Evolutionary conservation across 2,329 filamentous ascomycete species (phyloP), one percentile per base, ranked within the genome.

Genomic region (Xylaria digitata): DNA sequence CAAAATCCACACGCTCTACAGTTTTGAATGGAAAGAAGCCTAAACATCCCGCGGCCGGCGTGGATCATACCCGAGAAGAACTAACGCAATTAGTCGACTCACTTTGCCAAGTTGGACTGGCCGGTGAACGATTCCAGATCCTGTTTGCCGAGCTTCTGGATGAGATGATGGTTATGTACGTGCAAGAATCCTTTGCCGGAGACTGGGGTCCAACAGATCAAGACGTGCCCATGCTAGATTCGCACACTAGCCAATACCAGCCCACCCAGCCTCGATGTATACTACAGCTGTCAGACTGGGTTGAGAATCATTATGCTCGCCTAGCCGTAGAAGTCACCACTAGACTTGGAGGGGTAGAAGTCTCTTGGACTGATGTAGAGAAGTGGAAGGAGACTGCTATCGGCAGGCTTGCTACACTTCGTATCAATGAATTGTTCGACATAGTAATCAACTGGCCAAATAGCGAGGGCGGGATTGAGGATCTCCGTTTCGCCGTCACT

Each of bases 361-460:
- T 89, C 30, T 82, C 83, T 6, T 84, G 85, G 78, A 78, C 80
- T 17, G 85, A 92, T 66, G 82, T 91, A 48, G 85, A 89, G 70
- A 87, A 87, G 68, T 93, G 90, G 86, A 90, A 90, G 75, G 87
- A 91, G 46, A 89, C 91, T 72, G 90, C 90, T 17, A 78, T 92
- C 50, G 87, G 86, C 2, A 86, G 90, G 50, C 83, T 95, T 17
- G 92, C 91, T 2, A 85, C 87, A 19, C 82, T 92, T 54, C 86
- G 92, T 49, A 92, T 91, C 52, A 83, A 86, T 7, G 89, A 93
- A 74, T 82, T 96, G 9, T 95, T 94, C 73, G 91, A 94, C 74
- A 94, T 95, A 74, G 89, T 94, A 52, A 84, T 92, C 64, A 84
- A 86, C 63, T 96, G 92, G 92, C 91, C 92, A 3, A 79, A 85